A percentile compares a stretch with the other conserved stretches of the same genome.
phyloP scores from a whole-genome alignment of 2,329 filamentous ascomycete species.

The Amphichorda felina region DNA sequence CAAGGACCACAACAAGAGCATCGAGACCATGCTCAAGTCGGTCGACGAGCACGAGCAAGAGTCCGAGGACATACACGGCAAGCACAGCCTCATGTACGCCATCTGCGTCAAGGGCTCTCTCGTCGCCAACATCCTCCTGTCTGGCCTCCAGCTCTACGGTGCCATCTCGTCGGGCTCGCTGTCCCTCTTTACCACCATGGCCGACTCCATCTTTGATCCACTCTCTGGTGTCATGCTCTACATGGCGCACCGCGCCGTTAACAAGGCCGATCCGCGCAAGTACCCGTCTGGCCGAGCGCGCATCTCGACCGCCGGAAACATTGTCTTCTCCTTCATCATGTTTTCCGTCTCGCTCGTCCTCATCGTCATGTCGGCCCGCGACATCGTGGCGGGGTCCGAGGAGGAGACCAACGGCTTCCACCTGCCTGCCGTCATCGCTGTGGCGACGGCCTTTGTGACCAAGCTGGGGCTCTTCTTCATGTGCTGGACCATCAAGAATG shows the following conservation, averaged over 20 bases:
- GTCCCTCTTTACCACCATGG: conserved; percentile 53
- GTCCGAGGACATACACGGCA: conserved; percentile 26
- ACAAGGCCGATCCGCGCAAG: conserved; percentile 3
- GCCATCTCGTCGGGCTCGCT: conserved; percentile 46
- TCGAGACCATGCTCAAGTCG: conserved; percentile 40
- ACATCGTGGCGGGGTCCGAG: not conserved
- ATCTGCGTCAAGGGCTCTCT: conserved; percentile 42
- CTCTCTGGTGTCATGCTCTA: not conserved
- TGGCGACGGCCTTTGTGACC: conserved; percentile 37
- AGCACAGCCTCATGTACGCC: conserved; percentile 11
- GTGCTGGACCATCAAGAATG: conserved; percentile 39
- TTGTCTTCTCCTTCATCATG: conserved; percentile 56
- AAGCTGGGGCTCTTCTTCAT: conserved; percentile 36
- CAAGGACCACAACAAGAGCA: conserved; percentile 32
- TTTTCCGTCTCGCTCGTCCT: conserved; percentile 49
- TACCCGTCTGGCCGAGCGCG: conserved; percentile 38
- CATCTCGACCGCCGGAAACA: conserved; percentile 53
- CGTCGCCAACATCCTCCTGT: conserved; percentile 38
- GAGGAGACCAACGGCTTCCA: conserved; percentile 2
- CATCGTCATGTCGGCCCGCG: conserved; percentile 15
- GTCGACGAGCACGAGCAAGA: conserved; percentile 38
- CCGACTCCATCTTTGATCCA: conserved; percentile 24
- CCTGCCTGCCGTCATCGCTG: not conserved
- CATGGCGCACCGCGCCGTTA: conserved; percentile 1
- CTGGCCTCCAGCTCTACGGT: conserved; percentile 46